Evolutionary conservation across 345 rosid genomes (phyloP).

Genomic region (Eucalyptus albens): DNA sequence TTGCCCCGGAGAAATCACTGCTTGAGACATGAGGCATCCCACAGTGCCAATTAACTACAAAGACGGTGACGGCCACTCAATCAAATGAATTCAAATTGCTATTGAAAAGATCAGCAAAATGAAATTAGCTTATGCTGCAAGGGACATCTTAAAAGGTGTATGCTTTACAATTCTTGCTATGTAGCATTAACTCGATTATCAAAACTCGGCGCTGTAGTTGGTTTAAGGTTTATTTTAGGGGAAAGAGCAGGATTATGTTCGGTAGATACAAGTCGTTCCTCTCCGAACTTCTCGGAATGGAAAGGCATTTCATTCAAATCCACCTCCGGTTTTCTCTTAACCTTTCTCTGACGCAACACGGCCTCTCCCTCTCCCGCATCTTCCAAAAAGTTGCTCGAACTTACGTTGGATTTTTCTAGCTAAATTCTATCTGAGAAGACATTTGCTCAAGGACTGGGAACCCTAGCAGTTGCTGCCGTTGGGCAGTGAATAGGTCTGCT

Average conservation of each 20-base stretch:
- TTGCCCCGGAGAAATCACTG: neutral
- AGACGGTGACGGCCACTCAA: neutral
- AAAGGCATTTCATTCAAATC: conserved; percentile 26
- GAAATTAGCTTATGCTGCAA: neutral
- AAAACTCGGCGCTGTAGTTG: conserved; percentile 12
- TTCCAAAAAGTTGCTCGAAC: conserved; percentile 18
- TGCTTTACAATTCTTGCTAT: neutral
- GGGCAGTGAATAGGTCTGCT: conserved; percentile 11
- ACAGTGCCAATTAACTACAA: neutral
- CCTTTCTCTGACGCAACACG: conserved; percentile 23
- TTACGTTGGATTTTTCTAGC: conserved; percentile 38
- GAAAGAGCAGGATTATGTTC: conserved; percentile 11
- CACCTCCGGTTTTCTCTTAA: conserved; percentile 38
- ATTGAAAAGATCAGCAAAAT: neutral
- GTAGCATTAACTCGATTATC: conserved; percentile 30
- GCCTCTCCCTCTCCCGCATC: conserved; percentile 33
- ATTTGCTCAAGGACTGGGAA: conserved; percentile 17
- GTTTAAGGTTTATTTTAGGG: conserved; percentile 18
- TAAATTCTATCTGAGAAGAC: conserved; percentile 30
- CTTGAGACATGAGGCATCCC: neutral
- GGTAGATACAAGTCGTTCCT: conserved; percentile 18
- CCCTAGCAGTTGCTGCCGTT: conserved; percentile 12
- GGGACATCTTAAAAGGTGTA: neutral
- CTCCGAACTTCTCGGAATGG: neutral
- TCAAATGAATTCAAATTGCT: neutral